These are phyloP conservation scores for Cyathus striatus DNA, from an alignment of 768 basidiomycete species.

Conservation along the genomic window DNA sequence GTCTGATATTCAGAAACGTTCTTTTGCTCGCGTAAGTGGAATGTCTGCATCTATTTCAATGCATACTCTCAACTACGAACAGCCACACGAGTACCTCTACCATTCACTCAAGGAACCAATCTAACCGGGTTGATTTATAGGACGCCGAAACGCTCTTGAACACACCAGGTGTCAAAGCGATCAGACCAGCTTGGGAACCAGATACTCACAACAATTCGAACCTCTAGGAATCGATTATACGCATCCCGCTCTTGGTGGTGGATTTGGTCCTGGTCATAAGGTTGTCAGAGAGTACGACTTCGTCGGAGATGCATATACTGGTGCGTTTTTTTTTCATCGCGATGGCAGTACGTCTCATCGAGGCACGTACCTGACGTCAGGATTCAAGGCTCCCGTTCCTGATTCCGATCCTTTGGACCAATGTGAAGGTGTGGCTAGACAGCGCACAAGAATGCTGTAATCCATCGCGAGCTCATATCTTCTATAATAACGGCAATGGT, in stretches of 20 bases:
- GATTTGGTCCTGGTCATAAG: constrained; percentile 49
- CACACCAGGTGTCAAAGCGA: constrained; percentile 48
- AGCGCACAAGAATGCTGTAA: background rate
- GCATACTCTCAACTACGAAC: background rate
- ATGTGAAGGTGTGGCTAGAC: constrained; percentile 29
- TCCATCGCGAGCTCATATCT: background rate
- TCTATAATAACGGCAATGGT: constrained; percentile 42
- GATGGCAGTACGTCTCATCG: background rate
- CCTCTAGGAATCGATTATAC: constrained; percentile 52
- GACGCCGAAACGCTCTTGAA: constrained; percentile 39
- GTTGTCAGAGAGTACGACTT: constrained; percentile 51
- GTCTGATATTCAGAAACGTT: constrained; percentile 31
- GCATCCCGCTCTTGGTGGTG: constrained; percentile 49
- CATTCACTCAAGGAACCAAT: constrained; percentile 34
- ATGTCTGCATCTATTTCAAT: background rate
- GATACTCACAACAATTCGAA: constrained; percentile 35
- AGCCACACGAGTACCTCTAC: constrained; percentile 53
- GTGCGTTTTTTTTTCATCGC: constrained; percentile 15
- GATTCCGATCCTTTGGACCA: constrained; percentile 49
- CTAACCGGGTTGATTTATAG: constrained; percentile 26
- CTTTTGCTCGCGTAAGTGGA: constrained; percentile 19
- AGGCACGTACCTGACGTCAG: constrained; percentile 15
- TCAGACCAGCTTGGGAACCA: constrained; percentile 47
- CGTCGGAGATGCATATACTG: constrained; percentile 50
- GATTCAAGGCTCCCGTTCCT: constrained; percentile 42